A percentile compares a stretch with the other conserved stretches of the same genome.
Conservation (phyloP, 1,139 yeast species). For the Diutina rugosa region DNA sequence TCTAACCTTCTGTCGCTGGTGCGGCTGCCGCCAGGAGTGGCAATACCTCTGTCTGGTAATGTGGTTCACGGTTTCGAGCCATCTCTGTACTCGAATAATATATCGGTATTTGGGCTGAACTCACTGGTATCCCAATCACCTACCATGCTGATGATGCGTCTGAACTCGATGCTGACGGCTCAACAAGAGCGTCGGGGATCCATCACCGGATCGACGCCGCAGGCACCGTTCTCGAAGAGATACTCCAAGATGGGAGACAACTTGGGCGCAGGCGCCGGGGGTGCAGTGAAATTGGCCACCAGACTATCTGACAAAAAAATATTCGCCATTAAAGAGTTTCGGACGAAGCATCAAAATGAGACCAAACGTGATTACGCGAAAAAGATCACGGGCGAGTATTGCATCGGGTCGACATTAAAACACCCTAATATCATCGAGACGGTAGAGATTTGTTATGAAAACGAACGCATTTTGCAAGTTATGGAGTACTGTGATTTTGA, state of each 20-base stretch:
- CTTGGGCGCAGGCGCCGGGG: slow-evolving; percentile 95
- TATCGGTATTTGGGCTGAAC: background rate
- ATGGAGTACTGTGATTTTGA: slow-evolving; percentile 95
- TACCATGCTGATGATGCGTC: background rate
- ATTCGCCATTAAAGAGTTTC: slow-evolving; percentile 89
- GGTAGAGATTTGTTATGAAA: slow-evolving; percentile 81
- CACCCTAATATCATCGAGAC: slow-evolving; percentile 89
- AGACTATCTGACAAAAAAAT: slow-evolving; percentile 56
- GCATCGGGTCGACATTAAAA: slow-evolving; percentile 83
- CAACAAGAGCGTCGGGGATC: slow-evolving; percentile 25
- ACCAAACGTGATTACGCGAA: slow-evolving; percentile 79
- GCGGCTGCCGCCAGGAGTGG: background rate
- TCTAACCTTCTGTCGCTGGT: slow-evolving; percentile 5
- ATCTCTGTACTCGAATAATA: background rate
- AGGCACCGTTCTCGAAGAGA: slow-evolving; percentile 52
- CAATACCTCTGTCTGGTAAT: background rate
- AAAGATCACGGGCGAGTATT: slow-evolving; percentile 89
- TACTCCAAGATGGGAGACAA: slow-evolving; percentile 78
- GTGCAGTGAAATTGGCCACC: slow-evolving; percentile 68
- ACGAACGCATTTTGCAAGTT: slow-evolving; percentile 76
- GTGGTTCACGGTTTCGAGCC: slow-evolving; percentile 1
- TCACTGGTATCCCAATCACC: slow-evolving; percentile 2
- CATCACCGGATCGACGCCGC: slow-evolving; percentile 21
- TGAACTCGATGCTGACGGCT: background rate
- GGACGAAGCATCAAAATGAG: slow-evolving; percentile 67